Base-by-base conservation (phyloP, 202 grass and related monocot species). In the Brachypodium distachyon region DNA sequence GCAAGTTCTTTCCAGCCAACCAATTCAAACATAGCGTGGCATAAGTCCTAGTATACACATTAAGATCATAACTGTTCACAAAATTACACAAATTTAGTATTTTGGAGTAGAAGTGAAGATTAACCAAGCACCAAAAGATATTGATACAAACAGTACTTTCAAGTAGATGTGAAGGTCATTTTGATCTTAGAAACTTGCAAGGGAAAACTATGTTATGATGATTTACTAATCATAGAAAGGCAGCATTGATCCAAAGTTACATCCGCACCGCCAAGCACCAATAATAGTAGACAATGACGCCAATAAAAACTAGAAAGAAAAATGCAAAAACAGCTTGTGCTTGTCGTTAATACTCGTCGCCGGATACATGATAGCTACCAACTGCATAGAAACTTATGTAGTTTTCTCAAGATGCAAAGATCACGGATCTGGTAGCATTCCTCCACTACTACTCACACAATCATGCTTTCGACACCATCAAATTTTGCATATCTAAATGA, bases 341-440 rank as follows among this genome's bases (percentile, higher is more conserved):
- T 33, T 54, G 41, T 77, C 16, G 1, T 8, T 77, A 70, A n/a
- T n/a, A n/a, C n/a, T n/a, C n/a, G n/a, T n/a, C n/a, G n/a, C 60
- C 1, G n/a, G 44, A 61, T 40, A 64, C 42, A 8, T 77, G 17
- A 32, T 70, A n/a, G 47, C 23, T 77, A 61, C 28, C 70, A 34
- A 77, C 31, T 58, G 22, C 38, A 28, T 8, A 70, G 43, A 49
- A 61, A 71, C n/a, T 7, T 73, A 33, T 77, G 9, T 39, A 50
- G 26, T 49, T 78, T 78, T 83, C 42, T 44, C 83, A 49, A 61
- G 23, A 54, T 42, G 44, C 33, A 19, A 40, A n/a, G 14, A 79
- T 74, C 58, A 68, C 26, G 26, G 16, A 73, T 71, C 31, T 67
- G 63, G 26, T 65, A 77, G 50, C 5, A 13, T 16, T 54, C 59